Evolutionary conservation across 1,139 yeast genomes (phyloP), one percentile per base, ranked within the genome.

Genomic region (Maudiozyma humilis): DNA sequence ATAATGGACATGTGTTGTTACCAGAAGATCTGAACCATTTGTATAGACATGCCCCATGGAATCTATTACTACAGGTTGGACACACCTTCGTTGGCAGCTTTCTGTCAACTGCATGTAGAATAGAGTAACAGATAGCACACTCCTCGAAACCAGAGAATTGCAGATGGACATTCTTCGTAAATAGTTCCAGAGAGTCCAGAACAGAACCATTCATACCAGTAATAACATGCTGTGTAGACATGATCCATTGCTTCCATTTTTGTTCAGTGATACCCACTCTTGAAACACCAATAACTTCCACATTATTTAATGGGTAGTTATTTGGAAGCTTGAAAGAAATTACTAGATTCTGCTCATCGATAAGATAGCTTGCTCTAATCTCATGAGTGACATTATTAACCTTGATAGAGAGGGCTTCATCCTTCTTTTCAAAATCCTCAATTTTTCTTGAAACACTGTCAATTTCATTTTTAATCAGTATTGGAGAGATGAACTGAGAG

Each of bases 21-120:
- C 93, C 93, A 15, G 95, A 86, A 55, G 95, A 87, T 70, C 87
- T 86, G 67, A 91, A 91, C 99, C 99, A 91, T 63, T 89, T 85
- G 71, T 87, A 89, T 45, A 91, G 71, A 71, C 99, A 91, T 10
- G 93, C 95, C n/a, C 96, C 82, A 63, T 91, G 99, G 71, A 89
- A 91, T 64, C 83, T 86, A 69, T 93, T 89, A 57, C 79, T 79
- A 71, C 99, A 91, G 0, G 96, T 88, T 13, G 82, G 72, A 66
- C 99, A 91, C 4, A 75, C 75, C 66, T 88, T 89, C 32, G 87
- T 78, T 4, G 99, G 98, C 48, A 91, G 72, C 3, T 96, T 82
- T 57, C 85, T 84, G 58, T 89, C 96, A 53, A 85, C 91, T 12
- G 71, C 72, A 59, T 89, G 95, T 51, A 88, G 70, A 51, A 89